Conservation (phyloP, 2,329 filamentous ascomycete species). For the Colletotrichum tamarilloi region DNA sequence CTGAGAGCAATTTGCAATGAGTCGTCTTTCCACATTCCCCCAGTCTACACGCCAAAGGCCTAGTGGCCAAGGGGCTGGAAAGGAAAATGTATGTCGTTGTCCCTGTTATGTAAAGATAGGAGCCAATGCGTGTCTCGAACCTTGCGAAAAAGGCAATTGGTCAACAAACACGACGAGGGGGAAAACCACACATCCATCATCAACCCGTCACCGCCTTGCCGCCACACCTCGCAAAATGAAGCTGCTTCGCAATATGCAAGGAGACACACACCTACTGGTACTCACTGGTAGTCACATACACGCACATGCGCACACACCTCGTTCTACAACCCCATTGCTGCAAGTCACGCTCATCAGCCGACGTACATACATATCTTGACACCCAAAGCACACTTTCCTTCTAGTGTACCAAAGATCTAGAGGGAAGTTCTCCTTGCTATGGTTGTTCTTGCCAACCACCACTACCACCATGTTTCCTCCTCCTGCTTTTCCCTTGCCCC, state of each 20-base stretch:
- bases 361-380: neutral
- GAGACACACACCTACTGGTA: neutral
- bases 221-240: neutral
- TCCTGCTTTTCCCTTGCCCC: neutral
- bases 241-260: neutral
- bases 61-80: neutral
- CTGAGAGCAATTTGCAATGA: no score
- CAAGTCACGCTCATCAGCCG: constrained; percentile 1
- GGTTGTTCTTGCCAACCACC: neutral
- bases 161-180: constrained; percentile 5
- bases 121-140: neutral
- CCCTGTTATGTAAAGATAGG: neutral
- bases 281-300: neutral
- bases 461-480: neutral
- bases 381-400: neutral
- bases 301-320: neutral
- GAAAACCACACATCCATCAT: neutral
- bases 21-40: no score
- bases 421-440: neutral
- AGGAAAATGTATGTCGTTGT: neutral
- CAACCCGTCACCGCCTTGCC: neutral
- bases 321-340: neutral
- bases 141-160: neutral
- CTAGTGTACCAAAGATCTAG: neutral
- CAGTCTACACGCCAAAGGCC: neutral